Evolutionary conservation across 2,329 filamentous ascomycete genomes (phyloP).

Genomic region (Emydomyces testavorans): DNA sequence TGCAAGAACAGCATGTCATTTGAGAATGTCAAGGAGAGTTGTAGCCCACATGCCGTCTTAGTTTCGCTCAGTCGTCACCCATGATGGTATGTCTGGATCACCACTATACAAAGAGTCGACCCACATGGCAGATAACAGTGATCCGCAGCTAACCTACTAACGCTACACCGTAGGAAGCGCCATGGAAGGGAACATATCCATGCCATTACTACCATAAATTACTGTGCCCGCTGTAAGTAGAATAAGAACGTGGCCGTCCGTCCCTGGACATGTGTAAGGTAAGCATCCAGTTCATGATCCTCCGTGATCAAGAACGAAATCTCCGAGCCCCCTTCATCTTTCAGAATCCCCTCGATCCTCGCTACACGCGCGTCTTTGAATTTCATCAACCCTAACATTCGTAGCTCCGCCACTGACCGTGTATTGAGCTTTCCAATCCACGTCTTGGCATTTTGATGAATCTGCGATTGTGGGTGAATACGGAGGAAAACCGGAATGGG

Average conservation of each 20-base stretch:
- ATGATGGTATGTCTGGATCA: too few relatives aligned
- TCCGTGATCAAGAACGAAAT: slow-evolving; percentile 43
- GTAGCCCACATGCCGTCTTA: slow-evolving; percentile 1
- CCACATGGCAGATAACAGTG: too few relatives aligned
- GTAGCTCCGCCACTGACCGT: slow-evolving; percentile 50
- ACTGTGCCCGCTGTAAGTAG: slow-evolving; percentile 8
- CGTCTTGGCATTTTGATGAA: slow-evolving; percentile 37
- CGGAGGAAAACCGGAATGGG: slow-evolving; percentile 56
- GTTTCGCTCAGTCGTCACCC: not conserved
- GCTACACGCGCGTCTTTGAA: slow-evolving; percentile 8
- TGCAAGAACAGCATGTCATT: not conserved
- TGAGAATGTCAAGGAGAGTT: not conserved
- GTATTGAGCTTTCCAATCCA: slow-evolving; percentile 56
- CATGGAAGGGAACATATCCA: not conserved
- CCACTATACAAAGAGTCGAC: too few relatives aligned
- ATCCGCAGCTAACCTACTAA: too few relatives aligned
- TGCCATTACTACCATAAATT: not conserved
- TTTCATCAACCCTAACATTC: slow-evolving; percentile 19
- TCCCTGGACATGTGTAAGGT: slow-evolving; percentile 52
- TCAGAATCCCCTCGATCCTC: slow-evolving; percentile 9
- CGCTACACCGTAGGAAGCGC: too few relatives aligned
- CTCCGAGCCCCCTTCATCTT: slow-evolving; percentile 8
- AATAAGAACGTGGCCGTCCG: slow-evolving; percentile 46
- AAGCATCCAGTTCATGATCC: slow-evolving; percentile 60
- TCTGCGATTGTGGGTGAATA: slow-evolving; percentile 52